Evolutionary conservation across 768 basidiomycete genomes (phyloP).

Genomic region (Tephrocybe sp.): DNA sequence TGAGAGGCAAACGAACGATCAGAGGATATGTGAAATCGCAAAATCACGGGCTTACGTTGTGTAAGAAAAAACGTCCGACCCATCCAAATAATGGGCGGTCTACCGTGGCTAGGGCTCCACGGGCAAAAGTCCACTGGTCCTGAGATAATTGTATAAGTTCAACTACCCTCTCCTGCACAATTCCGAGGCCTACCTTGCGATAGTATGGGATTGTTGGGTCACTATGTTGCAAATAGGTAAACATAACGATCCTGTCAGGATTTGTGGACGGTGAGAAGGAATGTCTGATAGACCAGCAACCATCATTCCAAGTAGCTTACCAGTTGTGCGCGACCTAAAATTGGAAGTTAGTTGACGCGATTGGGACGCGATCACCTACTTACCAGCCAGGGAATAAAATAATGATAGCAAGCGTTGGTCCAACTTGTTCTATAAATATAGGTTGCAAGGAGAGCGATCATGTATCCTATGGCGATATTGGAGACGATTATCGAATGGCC

Average conservation of each 20-base stretch:
- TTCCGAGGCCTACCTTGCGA: constrained; percentile 32
- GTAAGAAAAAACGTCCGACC: constrained; percentile 56
- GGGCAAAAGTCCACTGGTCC: constrained; percentile 58
- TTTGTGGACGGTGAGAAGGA: background rate
- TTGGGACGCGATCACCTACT: constrained; percentile 12
- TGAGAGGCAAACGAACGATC: constrained; percentile 4
- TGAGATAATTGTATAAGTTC: constrained; percentile 13
- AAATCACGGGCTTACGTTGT: constrained; percentile 38
- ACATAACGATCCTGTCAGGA: constrained; percentile 52
- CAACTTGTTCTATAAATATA: constrained; percentile 32
- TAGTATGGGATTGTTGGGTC: constrained; percentile 62
- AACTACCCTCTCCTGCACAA: background rate
- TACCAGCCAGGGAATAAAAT: constrained; percentile 53
- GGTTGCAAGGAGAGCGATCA: constrained; percentile 33
- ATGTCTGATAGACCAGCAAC: background rate
- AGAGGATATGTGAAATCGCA: background rate
- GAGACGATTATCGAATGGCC: constrained; percentile 39
- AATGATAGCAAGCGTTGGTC: constrained; percentile 36
- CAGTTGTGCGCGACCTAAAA: constrained; percentile 46
- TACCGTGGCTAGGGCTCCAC: constrained; percentile 60
- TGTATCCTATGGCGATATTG: constrained; percentile 38
- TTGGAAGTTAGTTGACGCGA: background rate
- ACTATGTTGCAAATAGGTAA: constrained; percentile 64
- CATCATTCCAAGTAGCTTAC: constrained; percentile 20
- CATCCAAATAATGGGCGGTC: constrained; percentile 62